phyloP scores from a whole-genome alignment of 306 rosid genomes.

The Quillaja saponaria region DNA sequence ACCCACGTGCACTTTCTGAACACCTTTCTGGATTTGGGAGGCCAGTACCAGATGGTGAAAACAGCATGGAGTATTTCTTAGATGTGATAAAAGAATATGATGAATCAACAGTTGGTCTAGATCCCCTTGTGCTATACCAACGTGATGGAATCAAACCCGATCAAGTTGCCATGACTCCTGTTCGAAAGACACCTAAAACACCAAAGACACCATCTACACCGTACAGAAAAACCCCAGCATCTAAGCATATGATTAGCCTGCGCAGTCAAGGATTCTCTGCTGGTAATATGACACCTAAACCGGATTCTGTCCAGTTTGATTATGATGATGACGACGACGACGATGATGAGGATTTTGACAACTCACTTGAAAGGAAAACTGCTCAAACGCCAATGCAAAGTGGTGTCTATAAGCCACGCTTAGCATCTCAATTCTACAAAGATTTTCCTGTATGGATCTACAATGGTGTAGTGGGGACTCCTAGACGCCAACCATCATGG shows the following conservation, averaged over 20 bases:
- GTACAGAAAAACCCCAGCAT: constrained; percentile 39
- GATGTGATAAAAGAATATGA: constrained; percentile 85
- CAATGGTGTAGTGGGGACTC: constrained; percentile 74
- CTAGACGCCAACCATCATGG: constrained; percentile 71
- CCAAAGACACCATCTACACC: constrained; percentile 53
- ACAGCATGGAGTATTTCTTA: constrained; percentile 72
- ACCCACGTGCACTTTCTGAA: constrained; percentile 50
- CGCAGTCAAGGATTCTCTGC: constrained; percentile 56
- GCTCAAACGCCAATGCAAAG: constrained; percentile 53
- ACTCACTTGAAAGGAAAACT: constrained; percentile 70
- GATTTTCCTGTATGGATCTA: constrained; percentile 81
- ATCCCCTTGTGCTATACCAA: constrained; percentile 69
- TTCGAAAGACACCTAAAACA: constrained; percentile 47
- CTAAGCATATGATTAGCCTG: constrained; percentile 58
- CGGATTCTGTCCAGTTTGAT: constrained; percentile 41
- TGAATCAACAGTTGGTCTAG: constrained; percentile 76
- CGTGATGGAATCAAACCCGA: constrained; percentile 69
- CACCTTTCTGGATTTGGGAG: constrained; percentile 80
- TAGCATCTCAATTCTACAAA: constrained; percentile 85
- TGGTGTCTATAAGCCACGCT: constrained; percentile 56
- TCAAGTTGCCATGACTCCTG: constrained; percentile 51
- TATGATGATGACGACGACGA: constrained; percentile 31
- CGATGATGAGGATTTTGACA: constrained; percentile 56
- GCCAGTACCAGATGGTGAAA: constrained; percentile 79
- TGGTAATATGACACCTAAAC: constrained; percentile 39